These are phyloP conservation scores for Gyrodon lividus DNA, from an alignment of 768 basidiomycete species.

Conservation along the genomic window DNA sequence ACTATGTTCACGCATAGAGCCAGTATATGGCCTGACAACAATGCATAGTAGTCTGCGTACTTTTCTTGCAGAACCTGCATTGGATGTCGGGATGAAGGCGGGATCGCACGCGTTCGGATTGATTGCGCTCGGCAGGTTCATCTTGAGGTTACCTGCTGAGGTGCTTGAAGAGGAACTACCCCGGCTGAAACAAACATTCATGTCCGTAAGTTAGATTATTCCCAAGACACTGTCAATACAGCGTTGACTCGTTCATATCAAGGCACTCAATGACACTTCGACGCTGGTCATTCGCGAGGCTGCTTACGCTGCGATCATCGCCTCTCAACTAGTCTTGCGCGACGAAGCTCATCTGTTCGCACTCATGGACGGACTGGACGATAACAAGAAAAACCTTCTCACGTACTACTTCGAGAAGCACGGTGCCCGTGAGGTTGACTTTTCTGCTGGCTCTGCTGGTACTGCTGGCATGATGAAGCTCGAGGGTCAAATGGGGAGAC, in stretches of 20 bases:
- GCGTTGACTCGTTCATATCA: slow-evolving; percentile 5
- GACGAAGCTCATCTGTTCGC: slow-evolving; percentile 84
- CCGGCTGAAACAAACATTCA: slow-evolving; percentile 67
- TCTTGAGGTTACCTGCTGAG: slow-evolving; percentile 75
- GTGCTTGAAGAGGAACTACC: slow-evolving; percentile 88
- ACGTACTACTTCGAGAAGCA: slow-evolving; percentile 91
- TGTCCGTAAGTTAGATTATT: slow-evolving; percentile 47
- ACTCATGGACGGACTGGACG: slow-evolving; percentile 78
- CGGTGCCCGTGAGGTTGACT: slow-evolving; percentile 56
- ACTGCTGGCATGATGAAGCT: slow-evolving; percentile 60
- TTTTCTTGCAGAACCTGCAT: slow-evolving; percentile 56
- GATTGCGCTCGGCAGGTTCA: slow-evolving; percentile 80
- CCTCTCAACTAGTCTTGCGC: slow-evolving; percentile 77
- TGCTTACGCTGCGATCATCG: slow-evolving; percentile 78
- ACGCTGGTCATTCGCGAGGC: slow-evolving; percentile 83
- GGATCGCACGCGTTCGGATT: slow-evolving; percentile 79
- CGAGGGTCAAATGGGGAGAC: slow-evolving; percentile 75
- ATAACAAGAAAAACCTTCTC: slow-evolving; percentile 87
- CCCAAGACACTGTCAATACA: not conserved
- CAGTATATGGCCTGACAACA: slow-evolving; percentile 82
- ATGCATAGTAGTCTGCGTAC: slow-evolving; percentile 70
- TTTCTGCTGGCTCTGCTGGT: slow-evolving; percentile 32
- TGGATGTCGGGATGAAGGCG: slow-evolving; percentile 55
- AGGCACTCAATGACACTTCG: slow-evolving; percentile 70
- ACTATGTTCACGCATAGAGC: slow-evolving; percentile 68